Base-by-base conservation (phyloP, 441 rosid genomes). In the Syzygium malaccense region DNA sequence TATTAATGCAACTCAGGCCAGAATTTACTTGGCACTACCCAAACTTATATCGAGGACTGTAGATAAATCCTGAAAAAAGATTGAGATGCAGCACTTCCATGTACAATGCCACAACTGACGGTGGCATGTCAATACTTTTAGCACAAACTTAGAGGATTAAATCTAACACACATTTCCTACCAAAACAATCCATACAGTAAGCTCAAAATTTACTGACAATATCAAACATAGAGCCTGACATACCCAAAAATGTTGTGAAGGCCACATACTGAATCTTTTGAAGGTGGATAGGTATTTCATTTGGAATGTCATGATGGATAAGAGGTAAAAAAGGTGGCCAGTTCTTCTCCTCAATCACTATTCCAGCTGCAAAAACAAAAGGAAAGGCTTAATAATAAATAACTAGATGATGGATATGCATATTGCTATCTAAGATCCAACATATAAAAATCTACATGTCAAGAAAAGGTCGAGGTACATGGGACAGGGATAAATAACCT, bases 261-360 rank as follows among this genome's bases (percentile, higher is more conserved):
- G 99, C 99, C 88, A 96, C 97, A 55, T 98, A 98, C 87, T 95
- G 98, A 89, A 95, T 88, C 92, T 90, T 95, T 93, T 96, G 99
- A 57, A 98, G 94, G 91, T 98, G 99, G 88, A 97, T 88, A 53
- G 99, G 99, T 92, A 97, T 97, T 92, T 98, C 99, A 87, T 93
- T 96, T 88, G 95, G 90, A 89, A 98, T 97, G 92, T 97, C 99
- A 90, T 98, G 98, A 90, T 98, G 99, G 90, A 97, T 98, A 55
- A 98, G 28, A 19, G 99, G 99, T 78, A 95, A 96, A 94, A 93
- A 94, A 20, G 98, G 96, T 2, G 99, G 99, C 98, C 99, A 98
- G 78, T 97, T 98, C 94, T 97, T 97, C 89, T 94, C 98, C 91
- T 98, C 99, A 78, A 97, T 92, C 87, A 97, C 96, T 92, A 96